These are phyloP conservation scores for Macrolepiota albuminosa DNA, from an alignment of 768 basidiomycete genomes.

Conservation along the genomic window DNA sequence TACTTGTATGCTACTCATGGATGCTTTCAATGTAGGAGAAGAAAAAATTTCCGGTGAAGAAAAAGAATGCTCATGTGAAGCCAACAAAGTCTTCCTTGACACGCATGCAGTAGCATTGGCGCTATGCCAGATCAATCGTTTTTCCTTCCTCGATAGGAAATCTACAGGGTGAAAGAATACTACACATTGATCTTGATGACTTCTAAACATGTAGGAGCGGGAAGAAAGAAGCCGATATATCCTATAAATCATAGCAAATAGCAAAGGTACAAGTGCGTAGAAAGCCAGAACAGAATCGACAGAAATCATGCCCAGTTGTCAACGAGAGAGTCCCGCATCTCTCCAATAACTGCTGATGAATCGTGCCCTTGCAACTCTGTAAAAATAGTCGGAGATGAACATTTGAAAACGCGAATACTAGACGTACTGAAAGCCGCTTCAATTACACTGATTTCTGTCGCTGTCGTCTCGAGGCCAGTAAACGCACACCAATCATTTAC, in stretches of 20 bases:
- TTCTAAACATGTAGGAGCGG: not conserved
- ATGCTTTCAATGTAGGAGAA: not conserved
- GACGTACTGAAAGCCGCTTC: conserved; percentile 94
- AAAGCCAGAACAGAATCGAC: not conserved
- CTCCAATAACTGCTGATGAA: conserved; percentile 77
- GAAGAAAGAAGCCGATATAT: not conserved
- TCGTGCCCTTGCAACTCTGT: conserved; percentile 84
- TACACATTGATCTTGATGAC: not conserved
- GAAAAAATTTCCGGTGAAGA: no score
- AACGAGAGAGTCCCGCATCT: conserved; percentile 88
- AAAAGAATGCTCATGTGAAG: not conserved
- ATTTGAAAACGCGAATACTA: not conserved
- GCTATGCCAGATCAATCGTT: no score
- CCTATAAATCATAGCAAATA: not conserved
- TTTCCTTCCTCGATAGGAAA: not conserved
- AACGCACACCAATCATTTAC: conserved; percentile 99
- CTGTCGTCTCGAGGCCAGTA: conserved; percentile 99
- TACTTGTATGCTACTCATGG: not conserved
- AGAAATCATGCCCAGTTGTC: conserved; percentile 83
- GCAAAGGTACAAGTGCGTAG: not conserved
- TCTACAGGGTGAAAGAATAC: not conserved
- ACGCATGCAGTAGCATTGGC: not conserved
- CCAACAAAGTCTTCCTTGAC: not conserved
- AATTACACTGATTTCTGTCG: conserved; percentile 97
- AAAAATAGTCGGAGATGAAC: conserved; percentile 6